Conservation (phyloP, 768 basidiomycete species). For the Auricularia auricula-judae region DNA sequence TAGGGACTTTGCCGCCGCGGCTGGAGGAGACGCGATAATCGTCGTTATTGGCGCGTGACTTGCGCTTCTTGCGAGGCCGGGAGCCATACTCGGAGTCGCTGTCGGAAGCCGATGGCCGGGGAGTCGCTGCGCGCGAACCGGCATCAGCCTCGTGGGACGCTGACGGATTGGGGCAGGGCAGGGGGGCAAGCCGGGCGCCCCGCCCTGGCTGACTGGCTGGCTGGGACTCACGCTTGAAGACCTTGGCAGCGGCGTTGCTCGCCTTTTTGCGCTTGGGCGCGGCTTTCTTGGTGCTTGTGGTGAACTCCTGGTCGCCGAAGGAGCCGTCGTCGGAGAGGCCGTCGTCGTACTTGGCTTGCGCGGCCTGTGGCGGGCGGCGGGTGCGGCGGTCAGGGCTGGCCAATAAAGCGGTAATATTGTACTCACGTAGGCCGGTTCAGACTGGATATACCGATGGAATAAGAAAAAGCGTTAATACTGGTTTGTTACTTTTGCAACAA, state of each 20-base stretch:
- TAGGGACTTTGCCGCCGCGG: slow-evolving; percentile 66
- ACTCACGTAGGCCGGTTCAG: neutral
- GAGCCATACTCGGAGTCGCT: slow-evolving; percentile 83
- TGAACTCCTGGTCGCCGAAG: slow-evolving; percentile 8
- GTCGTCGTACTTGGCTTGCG: slow-evolving; percentile 5
- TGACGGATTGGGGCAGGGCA: neutral
- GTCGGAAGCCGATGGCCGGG: slow-evolving; percentile 52
- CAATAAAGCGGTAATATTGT: neutral
- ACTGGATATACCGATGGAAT: neutral
- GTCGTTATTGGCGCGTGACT: slow-evolving; percentile 41
- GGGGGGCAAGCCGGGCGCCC: neutral
- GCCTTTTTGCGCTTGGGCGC: slow-evolving; percentile 8
- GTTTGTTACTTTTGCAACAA: neutral
- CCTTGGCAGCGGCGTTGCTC: slow-evolving; percentile 1
- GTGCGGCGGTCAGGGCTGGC: neutral
- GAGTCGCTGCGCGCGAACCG: slow-evolving; percentile 9
- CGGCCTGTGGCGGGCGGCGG: neutral
- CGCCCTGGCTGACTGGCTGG: neutral
- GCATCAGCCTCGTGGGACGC: neutral
- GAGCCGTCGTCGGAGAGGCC: slow-evolving; percentile 9
- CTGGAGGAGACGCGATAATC: slow-evolving; percentile 71
- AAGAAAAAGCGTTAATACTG: neutral
- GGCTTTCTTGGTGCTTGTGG: slow-evolving; percentile 4
- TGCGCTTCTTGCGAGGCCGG: slow-evolving; percentile 71
- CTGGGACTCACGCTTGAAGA: slow-evolving; percentile 4